A percentile compares a stretch with the other conserved stretches of the same genome.
Evolutionary conservation across 75 land plant genomes (phyloP).

Genomic region (Sequoiadendron giganteum): DNA sequence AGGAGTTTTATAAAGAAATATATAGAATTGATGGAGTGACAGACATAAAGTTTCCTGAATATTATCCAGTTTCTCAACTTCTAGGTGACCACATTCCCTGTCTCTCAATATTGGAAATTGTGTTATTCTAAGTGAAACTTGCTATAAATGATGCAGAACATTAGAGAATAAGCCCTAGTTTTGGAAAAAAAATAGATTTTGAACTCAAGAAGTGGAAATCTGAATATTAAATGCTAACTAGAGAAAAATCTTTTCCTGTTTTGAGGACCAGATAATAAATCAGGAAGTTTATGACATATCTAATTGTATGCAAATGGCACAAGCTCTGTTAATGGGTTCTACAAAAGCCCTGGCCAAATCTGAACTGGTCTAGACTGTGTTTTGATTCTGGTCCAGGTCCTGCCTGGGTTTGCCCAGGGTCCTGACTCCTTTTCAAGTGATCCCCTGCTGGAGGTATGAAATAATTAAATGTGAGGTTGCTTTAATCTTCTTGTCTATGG

Average conservation of each 20-base stretch:
- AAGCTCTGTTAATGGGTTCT: too few species aligned
- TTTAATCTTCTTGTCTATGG: neutral
- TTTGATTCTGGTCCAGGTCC: too few species aligned
- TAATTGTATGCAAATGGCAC: too few species aligned
- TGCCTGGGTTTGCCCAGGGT: too few species aligned
- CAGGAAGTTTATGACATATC: too few species aligned
- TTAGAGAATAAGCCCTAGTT: neutral
- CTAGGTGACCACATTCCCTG: conserved; percentile 36
- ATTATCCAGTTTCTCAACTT: conserved; percentile 85
- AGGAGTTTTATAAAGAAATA: conserved; percentile 81
- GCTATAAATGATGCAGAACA: neutral
- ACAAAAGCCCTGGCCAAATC: too few species aligned
- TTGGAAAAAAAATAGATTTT: neutral
- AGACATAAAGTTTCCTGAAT: conserved; percentile 77
- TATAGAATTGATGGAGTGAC: conserved; percentile 79
- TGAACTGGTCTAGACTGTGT: too few species aligned
- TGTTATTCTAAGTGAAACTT: neutral
- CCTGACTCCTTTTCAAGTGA: neutral
- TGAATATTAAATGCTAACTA: neutral
- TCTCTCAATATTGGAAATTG: neutral
- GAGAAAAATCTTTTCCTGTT: neutral
- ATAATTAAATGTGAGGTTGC: neutral
- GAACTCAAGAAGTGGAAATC: neutral
- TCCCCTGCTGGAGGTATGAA: neutral
- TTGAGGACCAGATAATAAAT: neutral